phyloP scores from a whole-genome alignment of 1,139 yeast genomes.

The Taphrina betulina region DNA sequence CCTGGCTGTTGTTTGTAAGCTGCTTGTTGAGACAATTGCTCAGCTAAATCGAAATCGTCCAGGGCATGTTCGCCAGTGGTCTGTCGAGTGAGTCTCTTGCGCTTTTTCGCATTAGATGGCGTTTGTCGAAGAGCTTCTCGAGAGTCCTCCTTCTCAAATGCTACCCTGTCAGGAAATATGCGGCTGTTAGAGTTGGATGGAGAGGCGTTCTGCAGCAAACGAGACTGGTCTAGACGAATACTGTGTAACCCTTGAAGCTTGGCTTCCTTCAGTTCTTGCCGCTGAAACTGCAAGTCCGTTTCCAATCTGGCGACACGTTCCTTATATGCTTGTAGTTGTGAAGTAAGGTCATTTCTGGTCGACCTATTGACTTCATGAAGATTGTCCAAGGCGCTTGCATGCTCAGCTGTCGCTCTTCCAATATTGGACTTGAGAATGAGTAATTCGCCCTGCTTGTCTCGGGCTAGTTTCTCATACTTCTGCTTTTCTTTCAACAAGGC shows the following conservation, averaged over 20 bases:
- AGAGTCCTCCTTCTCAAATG: slow-evolving; percentile 4
- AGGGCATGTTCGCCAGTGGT: background rate
- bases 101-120: slow-evolving; percentile 1
- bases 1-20: background rate
- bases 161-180: slow-evolving; percentile 5
- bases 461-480: slow-evolving; percentile 1
- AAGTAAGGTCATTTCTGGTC: background rate
- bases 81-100: background rate
- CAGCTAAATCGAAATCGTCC: slow-evolving; percentile 19
- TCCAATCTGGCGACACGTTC: slow-evolving; percentile 5
- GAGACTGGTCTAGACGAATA: background rate
- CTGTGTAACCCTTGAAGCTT: background rate
- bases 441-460: slow-evolving; percentile 23
- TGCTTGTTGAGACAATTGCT: background rate
- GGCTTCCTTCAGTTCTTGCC: slow-evolving; percentile 26
- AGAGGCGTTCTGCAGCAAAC: background rate
- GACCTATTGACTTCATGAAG: background rate
- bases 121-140: background rate
- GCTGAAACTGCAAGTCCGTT: slow-evolving; percentile 19
- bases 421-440: slow-evolving; percentile 12
- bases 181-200: background rate
- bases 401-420: slow-evolving; percentile 16
- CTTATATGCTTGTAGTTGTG: background rate
- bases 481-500: background rate
- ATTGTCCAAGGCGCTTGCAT: slow-evolving; percentile 7